Evolutionary conservation across 169 alveolate genomes (phyloP).

Genomic region (Cryptosporidium muris): DNA sequence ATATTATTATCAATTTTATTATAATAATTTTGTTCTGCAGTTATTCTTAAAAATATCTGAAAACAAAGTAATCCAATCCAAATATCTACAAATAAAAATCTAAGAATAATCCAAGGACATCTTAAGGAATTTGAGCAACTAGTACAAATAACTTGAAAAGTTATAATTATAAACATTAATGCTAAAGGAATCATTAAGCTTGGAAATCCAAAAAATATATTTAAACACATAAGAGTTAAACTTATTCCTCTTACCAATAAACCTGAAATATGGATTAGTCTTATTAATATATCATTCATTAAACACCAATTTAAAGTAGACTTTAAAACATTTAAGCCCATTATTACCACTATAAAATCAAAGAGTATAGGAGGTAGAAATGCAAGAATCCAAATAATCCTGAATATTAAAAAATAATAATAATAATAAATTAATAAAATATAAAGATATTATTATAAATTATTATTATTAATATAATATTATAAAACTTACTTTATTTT

Average conservation of each 20-base stretch:
- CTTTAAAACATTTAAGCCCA: slow-evolving; percentile 23
- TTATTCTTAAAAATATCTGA: slow-evolving; percentile 52
- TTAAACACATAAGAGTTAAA: background rate
- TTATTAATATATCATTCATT: slow-evolving; percentile 32
- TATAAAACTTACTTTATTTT: slow-evolving; percentile 38
- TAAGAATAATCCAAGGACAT: slow-evolving; percentile 55
- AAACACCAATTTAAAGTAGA: slow-evolving; percentile 43
- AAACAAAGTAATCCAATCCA: slow-evolving; percentile 51
- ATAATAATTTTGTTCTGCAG: slow-evolving; percentile 27
- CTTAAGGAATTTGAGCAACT: slow-evolving; percentile 48
- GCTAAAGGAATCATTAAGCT: slow-evolving; percentile 41
- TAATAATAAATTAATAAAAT: background rate
- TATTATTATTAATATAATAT: background rate
- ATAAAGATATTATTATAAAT: background rate
- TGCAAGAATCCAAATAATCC: slow-evolving; percentile 25
- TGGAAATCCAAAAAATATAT: slow-evolving; percentile 33
- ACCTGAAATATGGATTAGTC: slow-evolving; percentile 40
- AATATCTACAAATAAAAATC: slow-evolving; percentile 43
- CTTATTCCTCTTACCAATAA: slow-evolving; percentile 31
- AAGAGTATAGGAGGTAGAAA: slow-evolving; percentile 39
- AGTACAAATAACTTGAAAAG: slow-evolving; percentile 50
- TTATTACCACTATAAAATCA: slow-evolving; percentile 36
- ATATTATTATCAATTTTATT: slow-evolving; percentile 3
- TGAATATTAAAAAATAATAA: background rate
- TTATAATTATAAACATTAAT: slow-evolving; percentile 24